phyloP scores from a whole-genome alignment of 2,329 filamentous ascomycete species.

The Byssochlamys sp. region DNA sequence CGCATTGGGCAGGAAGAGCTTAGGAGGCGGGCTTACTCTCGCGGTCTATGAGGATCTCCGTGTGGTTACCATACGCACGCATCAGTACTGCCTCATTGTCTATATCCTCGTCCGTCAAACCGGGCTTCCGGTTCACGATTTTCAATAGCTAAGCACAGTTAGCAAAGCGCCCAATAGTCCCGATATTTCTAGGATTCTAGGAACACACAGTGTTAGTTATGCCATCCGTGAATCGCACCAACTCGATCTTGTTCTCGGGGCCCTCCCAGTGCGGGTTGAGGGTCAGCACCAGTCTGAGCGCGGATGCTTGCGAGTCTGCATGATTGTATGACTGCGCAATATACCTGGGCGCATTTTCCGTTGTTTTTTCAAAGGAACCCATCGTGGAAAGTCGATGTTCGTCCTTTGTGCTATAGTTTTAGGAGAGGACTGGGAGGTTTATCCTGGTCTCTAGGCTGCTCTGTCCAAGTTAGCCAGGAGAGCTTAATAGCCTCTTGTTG shows the following conservation, averaged over 20 bases:
- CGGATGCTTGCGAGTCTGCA: conserved; percentile 66
- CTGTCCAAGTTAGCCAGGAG: not conserved
- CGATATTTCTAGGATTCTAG: not conserved
- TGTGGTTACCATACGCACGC: conserved; percentile 87
- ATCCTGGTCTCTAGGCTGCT: not conserved
- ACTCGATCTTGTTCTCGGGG: conserved; percentile 64
- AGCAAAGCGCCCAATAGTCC: conserved; percentile 11
- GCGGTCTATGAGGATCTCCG: conserved; percentile 89
- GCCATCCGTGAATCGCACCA: conserved; percentile 88
- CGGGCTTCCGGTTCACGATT: conserved; percentile 45
- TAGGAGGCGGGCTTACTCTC: conserved; percentile 55
- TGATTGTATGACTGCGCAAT: conserved; percentile 72
- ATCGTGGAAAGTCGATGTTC: not conserved
- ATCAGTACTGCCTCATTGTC: conserved; percentile 80
- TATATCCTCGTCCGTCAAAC: conserved; percentile 63
- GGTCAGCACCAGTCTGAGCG: conserved; percentile 65
- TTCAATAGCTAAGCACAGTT: conserved; percentile 36
- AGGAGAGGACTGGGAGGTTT: not conserved
- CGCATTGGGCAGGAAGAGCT: conserved; percentile 21
- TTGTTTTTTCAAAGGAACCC: conserved; percentile 2
- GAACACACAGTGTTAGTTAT: conserved; percentile 80
- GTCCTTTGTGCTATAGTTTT: not conserved
- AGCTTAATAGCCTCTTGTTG: not conserved
- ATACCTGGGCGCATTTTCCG: conserved; percentile 27
- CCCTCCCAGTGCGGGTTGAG: conserved; percentile 75